Conservation (phyloP, 352 stramenopile species). For the Pythium diclinum region DNA sequence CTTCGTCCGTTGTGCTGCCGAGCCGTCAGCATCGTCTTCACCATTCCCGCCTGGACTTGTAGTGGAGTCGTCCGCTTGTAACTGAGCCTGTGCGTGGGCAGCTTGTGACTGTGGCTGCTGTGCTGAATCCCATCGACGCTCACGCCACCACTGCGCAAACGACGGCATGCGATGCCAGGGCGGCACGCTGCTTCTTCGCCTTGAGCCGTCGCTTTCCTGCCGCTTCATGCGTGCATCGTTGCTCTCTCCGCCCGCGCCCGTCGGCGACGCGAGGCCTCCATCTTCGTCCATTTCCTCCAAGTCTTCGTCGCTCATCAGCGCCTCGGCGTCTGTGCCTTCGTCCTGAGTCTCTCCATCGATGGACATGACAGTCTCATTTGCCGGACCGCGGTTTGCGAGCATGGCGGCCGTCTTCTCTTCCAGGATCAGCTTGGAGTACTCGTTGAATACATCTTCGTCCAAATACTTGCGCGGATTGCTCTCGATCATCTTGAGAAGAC, state of each 20-base stretch:
- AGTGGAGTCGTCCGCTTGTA: background rate
- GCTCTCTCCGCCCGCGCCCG: conserved; percentile 26
- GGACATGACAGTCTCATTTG: conserved; percentile 18
- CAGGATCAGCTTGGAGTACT: conserved; percentile 69
- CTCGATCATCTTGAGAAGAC: conserved; percentile 81
- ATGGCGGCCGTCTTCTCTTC: conserved; percentile 50
- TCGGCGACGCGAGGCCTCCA: background rate
- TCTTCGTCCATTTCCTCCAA: conserved; percentile 16
- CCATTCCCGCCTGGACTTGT: no score
- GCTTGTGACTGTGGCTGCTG: background rate
- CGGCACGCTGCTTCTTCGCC: conserved; percentile 11
- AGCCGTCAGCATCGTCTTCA: background rate
- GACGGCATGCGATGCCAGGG: conserved; percentile 68
- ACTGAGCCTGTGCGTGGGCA: background rate
- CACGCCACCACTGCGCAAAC: conserved; percentile 76
- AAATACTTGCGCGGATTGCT: conserved; percentile 89
- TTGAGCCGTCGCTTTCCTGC: conserved; percentile 20
- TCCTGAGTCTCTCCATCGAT: conserved; percentile 48
- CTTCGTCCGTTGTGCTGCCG: background rate
- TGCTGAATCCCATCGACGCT: conserved; percentile 26
- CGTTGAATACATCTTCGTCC: conserved; percentile 79
- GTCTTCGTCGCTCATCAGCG: conserved; percentile 70
- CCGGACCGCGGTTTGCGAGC: conserved; percentile 9
- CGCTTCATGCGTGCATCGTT: conserved; percentile 28
- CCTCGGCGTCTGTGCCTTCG: conserved; percentile 63